phyloP scores from a whole-genome alignment of 1,284 basidiomycete species.

The Marasmius oreades region DNA sequence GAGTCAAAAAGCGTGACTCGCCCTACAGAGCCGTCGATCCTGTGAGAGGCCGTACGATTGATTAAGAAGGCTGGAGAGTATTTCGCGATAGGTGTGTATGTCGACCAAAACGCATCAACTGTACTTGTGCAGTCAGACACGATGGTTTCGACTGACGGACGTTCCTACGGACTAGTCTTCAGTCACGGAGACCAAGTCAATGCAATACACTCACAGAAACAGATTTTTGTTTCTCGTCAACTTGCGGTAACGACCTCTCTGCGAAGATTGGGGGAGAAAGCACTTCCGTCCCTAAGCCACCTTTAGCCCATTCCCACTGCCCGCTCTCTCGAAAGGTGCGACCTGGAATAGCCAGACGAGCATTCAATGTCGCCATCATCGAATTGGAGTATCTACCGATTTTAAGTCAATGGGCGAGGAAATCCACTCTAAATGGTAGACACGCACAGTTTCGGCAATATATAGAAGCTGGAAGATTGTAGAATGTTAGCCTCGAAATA shows the following conservation, averaged over 20 bases:
- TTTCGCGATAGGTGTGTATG: neutral
- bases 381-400: conserved; percentile 12
- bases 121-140: neutral
- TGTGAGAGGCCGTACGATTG: neutral
- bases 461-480: conserved; percentile 8
- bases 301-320: neutral
- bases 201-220: neutral
- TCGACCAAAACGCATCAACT: neutral
- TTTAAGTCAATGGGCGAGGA: neutral
- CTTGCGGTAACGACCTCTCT: neutral
- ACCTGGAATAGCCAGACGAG: conserved; percentile 8
- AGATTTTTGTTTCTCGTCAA: neutral
- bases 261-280: neutral
- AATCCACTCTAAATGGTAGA: neutral
- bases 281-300: no score
- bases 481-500: neutral
- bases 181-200: neutral
- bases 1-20: no score
- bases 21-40: no score
- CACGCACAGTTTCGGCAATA: conserved; percentile 14
- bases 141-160: neutral
- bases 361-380: conserved; percentile 14
- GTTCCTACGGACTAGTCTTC: neutral
- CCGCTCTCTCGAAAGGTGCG: conserved; percentile 11
- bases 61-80: neutral